A percentile compares a stretch with the other conserved stretches of the same genome.
Evolutionary conservation across 352 stramenopile species (phyloP).

Genomic region (Pythium oligandrum): DNA sequence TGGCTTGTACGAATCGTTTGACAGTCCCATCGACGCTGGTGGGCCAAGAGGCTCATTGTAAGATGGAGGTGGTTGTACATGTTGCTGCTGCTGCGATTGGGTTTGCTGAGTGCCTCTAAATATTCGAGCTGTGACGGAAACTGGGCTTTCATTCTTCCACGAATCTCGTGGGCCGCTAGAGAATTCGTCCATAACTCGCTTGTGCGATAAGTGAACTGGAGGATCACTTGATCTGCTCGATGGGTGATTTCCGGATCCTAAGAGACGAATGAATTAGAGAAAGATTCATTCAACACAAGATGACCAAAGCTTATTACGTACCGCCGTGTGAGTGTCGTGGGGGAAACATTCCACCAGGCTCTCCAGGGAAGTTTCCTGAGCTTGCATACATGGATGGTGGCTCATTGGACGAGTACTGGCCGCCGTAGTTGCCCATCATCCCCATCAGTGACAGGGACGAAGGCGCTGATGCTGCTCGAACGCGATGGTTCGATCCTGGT

Average conservation of each 20-base stretch:
- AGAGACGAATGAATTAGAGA: background rate
- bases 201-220: slow-evolving; percentile 22
- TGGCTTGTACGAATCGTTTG: slow-evolving; percentile 32
- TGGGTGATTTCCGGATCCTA: slow-evolving; percentile 2
- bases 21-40: slow-evolving; percentile 5
- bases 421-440: slow-evolving; percentile 19
- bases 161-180: slow-evolving; percentile 14
- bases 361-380: slow-evolving; percentile 14
- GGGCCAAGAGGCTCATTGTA: slow-evolving; percentile 2
- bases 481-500: slow-evolving; percentile 7
- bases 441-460: slow-evolving; percentile 20
- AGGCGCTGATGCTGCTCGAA: slow-evolving; percentile 18
- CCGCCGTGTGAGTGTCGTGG: slow-evolving; percentile 11
- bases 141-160: slow-evolving; percentile 25
- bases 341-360: slow-evolving; percentile 14
- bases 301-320: background rate
- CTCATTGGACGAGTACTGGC: slow-evolving; percentile 16
- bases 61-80: slow-evolving; percentile 17
- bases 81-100: slow-evolving; percentile 28
- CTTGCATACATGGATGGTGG: slow-evolving; percentile 9
- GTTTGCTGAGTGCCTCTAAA: slow-evolving; percentile 20
- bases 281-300: too few relatives aligned
- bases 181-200: slow-evolving; percentile 24
- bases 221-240: slow-evolving; percentile 12
- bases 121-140: slow-evolving; percentile 21